phyloP scores from a whole-genome alignment of 495 filamentous ascomycete genomes.

The Collariella sp. region DNA sequence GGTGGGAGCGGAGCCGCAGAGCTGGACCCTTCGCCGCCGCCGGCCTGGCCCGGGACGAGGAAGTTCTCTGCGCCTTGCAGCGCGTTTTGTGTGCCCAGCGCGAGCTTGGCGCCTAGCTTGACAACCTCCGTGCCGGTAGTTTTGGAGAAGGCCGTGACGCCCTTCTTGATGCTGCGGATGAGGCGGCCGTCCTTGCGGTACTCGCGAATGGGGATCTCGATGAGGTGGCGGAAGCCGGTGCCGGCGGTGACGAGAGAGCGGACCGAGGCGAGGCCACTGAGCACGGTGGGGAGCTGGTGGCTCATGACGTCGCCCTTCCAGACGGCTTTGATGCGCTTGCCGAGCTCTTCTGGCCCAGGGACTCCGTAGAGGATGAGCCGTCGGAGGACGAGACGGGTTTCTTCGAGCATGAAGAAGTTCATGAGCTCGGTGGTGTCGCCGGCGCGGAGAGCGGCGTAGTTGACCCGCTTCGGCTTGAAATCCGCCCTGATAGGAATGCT shows the following conservation, averaged over 20 bases:
- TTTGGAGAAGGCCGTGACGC: conserved; percentile 77
- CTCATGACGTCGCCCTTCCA: conserved; percentile 93
- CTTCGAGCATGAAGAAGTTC: conserved; percentile 94
- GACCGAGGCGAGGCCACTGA: conserved; percentile 85
- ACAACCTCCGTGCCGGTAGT: conserved; percentile 88
- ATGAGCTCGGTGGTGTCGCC: conserved; percentile 98
- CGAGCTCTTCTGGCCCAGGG: conserved; percentile 78
- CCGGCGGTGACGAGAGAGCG: conserved; percentile 85
- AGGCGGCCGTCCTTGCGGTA: conserved; percentile 92
- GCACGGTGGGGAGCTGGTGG: conserved; percentile 80
- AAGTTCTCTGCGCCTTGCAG: conserved; percentile 81
- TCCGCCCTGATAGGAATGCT: conserved; percentile 76
- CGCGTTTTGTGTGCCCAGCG: conserved; percentile 86
- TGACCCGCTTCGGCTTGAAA: conserved; percentile 95
- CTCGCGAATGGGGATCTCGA: conserved; percentile 82
- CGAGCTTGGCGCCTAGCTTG: conserved; percentile 87
- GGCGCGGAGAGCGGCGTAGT: conserved; percentile 89
- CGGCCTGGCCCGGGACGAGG: conserved; percentile 42
- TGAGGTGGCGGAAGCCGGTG: conserved; percentile 71
- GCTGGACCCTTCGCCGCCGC: conserved; percentile 19
- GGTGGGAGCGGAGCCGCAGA: conserved; percentile 15
- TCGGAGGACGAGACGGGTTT: conserved; percentile 74
- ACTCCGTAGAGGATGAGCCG: conserved; percentile 91
- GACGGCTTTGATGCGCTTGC: conserved; percentile 82
- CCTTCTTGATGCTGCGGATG: conserved; percentile 83